These are phyloP conservation scores for Fusarium sp. DNA, from an alignment of 2,329 filamentous ascomycete species.

Conservation along the genomic window DNA sequence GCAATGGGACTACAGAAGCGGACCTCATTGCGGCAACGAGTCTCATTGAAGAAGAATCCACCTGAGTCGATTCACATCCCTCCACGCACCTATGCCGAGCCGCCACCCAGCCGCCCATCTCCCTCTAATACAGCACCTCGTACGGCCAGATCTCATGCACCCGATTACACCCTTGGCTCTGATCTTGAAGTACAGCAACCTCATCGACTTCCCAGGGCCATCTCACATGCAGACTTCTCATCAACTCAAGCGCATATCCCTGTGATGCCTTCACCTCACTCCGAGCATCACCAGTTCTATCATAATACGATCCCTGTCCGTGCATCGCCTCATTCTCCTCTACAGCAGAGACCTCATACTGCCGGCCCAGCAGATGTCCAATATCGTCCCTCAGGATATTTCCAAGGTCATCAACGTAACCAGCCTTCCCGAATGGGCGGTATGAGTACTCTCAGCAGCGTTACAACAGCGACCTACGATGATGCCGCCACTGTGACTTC, in stretches of 20 bases:
- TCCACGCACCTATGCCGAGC: constrained; percentile 43
- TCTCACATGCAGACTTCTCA: constrained; percentile 45
- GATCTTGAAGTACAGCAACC: constrained; percentile 54
- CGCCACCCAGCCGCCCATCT: constrained; percentile 42
- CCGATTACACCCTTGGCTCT: constrained; percentile 61
- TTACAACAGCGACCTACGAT: constrained; percentile 58
- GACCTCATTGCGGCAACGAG: constrained; percentile 62
- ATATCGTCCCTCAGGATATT: constrained; percentile 46
- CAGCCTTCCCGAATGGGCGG: constrained; percentile 63
- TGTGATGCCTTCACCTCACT: constrained; percentile 47
- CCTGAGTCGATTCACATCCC: constrained; percentile 66
- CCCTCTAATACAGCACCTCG: constrained; percentile 48
- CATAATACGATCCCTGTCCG: constrained; percentile 60
- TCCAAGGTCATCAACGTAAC: constrained; percentile 56
- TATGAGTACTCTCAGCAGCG: constrained; percentile 67
- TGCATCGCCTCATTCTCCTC: constrained; percentile 70
- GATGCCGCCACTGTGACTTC: constrained; percentile 45
- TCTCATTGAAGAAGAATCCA: constrained; percentile 62
- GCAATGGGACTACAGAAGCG: constrained; percentile 47
- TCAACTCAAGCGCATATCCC: constrained; percentile 37
- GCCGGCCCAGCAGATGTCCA: constrained; percentile 50
- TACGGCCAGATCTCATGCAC: constrained; percentile 42
- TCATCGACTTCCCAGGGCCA: constrained; percentile 48
- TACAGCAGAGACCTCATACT: constrained; percentile 69
- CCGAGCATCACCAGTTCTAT: constrained; percentile 62